Evolutionary conservation across 192 early-diverging fungal species (phyloP).

Genomic region (Coemansia sp.): DNA sequence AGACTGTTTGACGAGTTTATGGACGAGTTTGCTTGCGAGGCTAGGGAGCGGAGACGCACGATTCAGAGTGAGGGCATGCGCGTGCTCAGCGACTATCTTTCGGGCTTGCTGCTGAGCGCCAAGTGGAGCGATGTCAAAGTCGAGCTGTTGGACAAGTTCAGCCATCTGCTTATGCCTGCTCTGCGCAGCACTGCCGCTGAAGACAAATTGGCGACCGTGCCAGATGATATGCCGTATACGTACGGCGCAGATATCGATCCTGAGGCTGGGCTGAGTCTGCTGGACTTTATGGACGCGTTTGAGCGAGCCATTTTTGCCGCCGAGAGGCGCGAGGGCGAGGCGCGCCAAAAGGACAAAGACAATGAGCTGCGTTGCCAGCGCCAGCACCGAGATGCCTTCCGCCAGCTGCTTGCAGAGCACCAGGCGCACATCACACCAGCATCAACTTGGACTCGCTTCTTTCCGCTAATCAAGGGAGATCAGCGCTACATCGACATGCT

Average conservation of each 20-base stretch:
- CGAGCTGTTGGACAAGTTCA: constrained; percentile 19
- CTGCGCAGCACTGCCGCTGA: neutral
- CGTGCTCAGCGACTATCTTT: constrained; percentile 26
- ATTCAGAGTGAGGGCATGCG: constrained; percentile 62
- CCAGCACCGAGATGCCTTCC: constrained; percentile 69
- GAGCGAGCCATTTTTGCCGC: constrained; percentile 64
- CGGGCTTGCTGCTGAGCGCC: constrained; percentile 4
- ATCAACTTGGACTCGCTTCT: constrained; percentile 85
- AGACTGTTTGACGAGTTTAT: constrained; percentile 72
- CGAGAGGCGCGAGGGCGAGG: constrained; percentile 60
- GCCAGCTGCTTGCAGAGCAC: constrained; percentile 66
- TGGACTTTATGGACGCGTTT: constrained; percentile 79
- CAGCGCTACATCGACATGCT: constrained; percentile 66
- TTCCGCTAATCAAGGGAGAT: constrained; percentile 69
- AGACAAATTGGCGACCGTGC: constrained; percentile 11
- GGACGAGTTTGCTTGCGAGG: constrained; percentile 59
- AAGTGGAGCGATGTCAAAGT: constrained; percentile 28
- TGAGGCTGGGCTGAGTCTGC: constrained; percentile 63
- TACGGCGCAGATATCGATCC: constrained; percentile 19
- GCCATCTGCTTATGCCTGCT: constrained; percentile 32
- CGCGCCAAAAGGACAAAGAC: constrained; percentile 53
- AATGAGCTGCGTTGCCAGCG: constrained; percentile 61
- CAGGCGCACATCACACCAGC: constrained; percentile 59
- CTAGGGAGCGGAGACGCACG: constrained; percentile 64
- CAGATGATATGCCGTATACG: constrained; percentile 16